These are phyloP conservation scores for Solidago caesia DNA, from an alignment of 129 eudicot species.

Conservation along the genomic window DNA sequence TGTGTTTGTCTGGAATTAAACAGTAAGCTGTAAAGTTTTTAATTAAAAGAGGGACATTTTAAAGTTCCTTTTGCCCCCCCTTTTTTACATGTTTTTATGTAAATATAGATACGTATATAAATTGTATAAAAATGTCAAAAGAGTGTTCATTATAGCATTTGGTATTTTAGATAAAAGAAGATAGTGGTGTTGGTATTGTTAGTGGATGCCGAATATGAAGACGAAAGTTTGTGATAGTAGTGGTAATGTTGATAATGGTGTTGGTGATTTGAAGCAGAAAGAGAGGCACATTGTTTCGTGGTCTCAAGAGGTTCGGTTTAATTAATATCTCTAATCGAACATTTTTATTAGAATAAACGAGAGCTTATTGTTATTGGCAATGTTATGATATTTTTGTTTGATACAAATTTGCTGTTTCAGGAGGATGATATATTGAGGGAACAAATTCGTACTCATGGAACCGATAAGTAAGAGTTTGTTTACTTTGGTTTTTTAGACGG, in stretches of 20 bases:
- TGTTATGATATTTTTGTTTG: conserved; percentile 15
- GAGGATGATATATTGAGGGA: conserved; percentile 89
- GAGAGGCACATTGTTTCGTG: conserved; percentile 91
- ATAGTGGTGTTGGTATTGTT: conserved; percentile 15
- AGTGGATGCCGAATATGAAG: conserved; percentile 48
- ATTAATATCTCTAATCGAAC: not conserved
- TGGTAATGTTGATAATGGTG: conserved; percentile 25
- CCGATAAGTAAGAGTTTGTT: conserved; percentile 61
- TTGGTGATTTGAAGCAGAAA: conserved; percentile 51
- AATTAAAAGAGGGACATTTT: not conserved
- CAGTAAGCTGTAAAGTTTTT: too few relatives aligned
- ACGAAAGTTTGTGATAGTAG: conserved; percentile 38
- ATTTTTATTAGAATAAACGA: not conserved
- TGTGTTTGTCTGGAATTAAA: not conserved
- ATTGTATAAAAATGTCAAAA: too few relatives aligned
- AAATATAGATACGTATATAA: not conserved
- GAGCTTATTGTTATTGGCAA: not conserved
- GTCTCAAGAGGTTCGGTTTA: conserved; percentile 71
- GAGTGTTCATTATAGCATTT: conserved; percentile 22
- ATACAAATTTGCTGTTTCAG: conserved; percentile 37
- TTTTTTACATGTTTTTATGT: conserved; percentile 10
- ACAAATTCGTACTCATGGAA: conserved; percentile 75
- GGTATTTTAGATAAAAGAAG: conserved; percentile 56
- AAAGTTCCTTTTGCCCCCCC: not conserved
- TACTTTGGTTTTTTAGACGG: not conserved